Evolutionary conservation across 2,329 filamentous ascomycete genomes (phyloP).

Genomic region (Diaporthe sp.): DNA sequence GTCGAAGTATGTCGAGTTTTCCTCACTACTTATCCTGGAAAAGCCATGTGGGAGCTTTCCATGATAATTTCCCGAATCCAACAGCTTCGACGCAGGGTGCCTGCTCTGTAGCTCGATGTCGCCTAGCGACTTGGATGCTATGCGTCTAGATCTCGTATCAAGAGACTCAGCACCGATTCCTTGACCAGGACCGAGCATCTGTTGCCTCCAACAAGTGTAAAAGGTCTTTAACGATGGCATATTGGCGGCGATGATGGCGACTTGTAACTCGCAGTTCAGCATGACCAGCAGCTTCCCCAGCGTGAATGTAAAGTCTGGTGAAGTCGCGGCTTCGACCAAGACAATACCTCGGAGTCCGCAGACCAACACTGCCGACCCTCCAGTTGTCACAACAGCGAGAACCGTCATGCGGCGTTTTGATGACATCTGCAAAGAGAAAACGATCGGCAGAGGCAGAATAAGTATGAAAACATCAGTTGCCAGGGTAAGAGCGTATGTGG

Average conservation of each 20-base stretch:
- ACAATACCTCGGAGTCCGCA: conserved; percentile 55
- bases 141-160: neutral
- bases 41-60: neutral
- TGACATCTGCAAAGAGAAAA: conserved; percentile 56
- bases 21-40: neutral
- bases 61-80: neutral
- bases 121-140: neutral
- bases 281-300: conserved; percentile 47
- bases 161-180: neutral
- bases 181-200: conserved; percentile 5
- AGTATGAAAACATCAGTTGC: conserved; percentile 37
- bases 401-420: conserved; percentile 37
- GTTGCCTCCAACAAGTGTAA: conserved; percentile 38
- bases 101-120: neutral
- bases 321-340: conserved; percentile 48
- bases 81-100: neutral
- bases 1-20: neutral
- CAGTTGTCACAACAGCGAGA: conserved; percentile 42
- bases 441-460: conserved; percentile 50
- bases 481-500: neutral
- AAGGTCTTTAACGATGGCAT: conserved; percentile 46
- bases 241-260: conserved; percentile 47
- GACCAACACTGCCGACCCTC: conserved; percentile 42
- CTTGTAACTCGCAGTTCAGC: conserved; percentile 44
- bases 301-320: conserved; percentile 42